Percentiles rank a stretch among this genome's conserved stretches.
Conservation (phyloP, 306 rosid genomes). For the Gleditsia sinensis region DNA sequence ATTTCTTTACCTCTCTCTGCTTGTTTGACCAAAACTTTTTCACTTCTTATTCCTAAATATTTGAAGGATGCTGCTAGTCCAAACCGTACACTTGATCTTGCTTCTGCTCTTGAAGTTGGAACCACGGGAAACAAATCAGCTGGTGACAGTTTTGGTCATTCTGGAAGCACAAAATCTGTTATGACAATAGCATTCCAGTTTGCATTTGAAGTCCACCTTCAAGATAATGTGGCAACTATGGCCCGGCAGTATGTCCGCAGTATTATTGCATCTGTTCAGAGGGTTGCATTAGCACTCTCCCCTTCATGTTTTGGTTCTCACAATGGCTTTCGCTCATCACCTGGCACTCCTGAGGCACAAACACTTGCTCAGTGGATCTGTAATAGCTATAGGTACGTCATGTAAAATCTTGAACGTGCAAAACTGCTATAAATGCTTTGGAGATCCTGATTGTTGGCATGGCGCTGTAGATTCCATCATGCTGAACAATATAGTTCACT, state of each 20-base stretch:
- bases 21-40: constrained; percentile 15
- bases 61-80: constrained; percentile 83
- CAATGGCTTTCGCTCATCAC: constrained; percentile 62
- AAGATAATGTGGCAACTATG: constrained; percentile 84
- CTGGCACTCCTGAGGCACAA: constrained; percentile 91
- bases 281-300: constrained; percentile 93
- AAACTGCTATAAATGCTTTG: background rate
- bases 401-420: background rate
- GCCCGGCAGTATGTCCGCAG: constrained; percentile 92
- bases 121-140: constrained; percentile 65
- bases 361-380: constrained; percentile 88
- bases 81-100: constrained; percentile 95
- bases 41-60: background rate
- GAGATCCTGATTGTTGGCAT: background rate
- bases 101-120: constrained; percentile 95
- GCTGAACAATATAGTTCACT: background rate
- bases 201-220: constrained; percentile 89
- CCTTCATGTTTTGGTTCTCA: constrained; percentile 73
- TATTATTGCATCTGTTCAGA: constrained; percentile 92
- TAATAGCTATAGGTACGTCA: constrained; percentile 74
- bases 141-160: constrained; percentile 59
- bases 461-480: background rate
- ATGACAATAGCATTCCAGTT: constrained; percentile 99
- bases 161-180: constrained; percentile 83
- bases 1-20: background rate